phyloP scores from a whole-genome alignment of 2,329 filamentous ascomycete genomes.

The Drechslera avenae region DNA sequence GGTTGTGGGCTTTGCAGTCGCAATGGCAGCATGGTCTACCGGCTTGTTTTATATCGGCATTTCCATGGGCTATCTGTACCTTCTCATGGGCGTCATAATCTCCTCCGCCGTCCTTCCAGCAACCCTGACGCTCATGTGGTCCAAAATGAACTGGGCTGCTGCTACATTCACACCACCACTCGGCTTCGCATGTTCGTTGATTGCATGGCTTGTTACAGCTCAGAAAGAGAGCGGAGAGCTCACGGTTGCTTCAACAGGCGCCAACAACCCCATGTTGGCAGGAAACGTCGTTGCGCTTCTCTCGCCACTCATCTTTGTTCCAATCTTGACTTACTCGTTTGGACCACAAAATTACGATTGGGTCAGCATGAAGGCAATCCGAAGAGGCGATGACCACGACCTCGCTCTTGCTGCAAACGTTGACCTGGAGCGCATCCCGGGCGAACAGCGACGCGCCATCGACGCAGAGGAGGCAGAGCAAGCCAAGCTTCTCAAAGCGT shows the following conservation, averaged over 20 bases:
- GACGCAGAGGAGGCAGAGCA: conserved; percentile 52
- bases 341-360: conserved; percentile 83
- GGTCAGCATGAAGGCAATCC: conserved; percentile 79
- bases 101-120: conserved; percentile 83
- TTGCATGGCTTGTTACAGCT: conserved; percentile 79
- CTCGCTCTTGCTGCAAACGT: conserved; percentile 66
- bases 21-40: conserved; percentile 79
- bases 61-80: conserved; percentile 85
- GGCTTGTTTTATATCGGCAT: conserved; percentile 69
- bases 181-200: conserved; percentile 70
- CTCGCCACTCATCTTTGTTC: conserved; percentile 75
- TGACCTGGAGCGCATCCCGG: conserved; percentile 68
- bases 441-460: conserved; percentile 49
- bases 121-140: conserved; percentile 80
- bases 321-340: conserved; percentile 73
- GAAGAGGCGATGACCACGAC: conserved; percentile 77
- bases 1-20: conserved; percentile 74
- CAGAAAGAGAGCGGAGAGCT: conserved; percentile 71
- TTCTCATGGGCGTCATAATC: conserved; percentile 92
- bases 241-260: conserved; percentile 74
- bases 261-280: conserved; percentile 82
- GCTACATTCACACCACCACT: conserved; percentile 72
- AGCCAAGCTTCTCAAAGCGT: conserved; percentile 50
- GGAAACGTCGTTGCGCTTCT: conserved; percentile 85
- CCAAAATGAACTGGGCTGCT: conserved; percentile 75